phyloP scores from a whole-genome alignment of 2,329 filamentous ascomycete genomes.

The Aspergillus sp. region DNA sequence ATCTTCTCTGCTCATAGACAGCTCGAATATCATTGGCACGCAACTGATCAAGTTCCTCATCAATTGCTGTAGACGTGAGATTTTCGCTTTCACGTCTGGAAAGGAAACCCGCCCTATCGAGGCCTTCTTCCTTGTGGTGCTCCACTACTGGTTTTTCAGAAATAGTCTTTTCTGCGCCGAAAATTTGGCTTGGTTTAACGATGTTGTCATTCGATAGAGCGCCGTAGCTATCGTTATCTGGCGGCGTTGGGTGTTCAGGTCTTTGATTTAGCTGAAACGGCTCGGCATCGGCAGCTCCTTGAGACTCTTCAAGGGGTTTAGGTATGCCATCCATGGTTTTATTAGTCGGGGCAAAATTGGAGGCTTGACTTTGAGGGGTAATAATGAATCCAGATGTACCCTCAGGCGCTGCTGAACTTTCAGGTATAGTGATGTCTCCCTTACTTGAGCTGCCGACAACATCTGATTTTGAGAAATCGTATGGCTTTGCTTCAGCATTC shows the following conservation, averaged over 20 bases:
- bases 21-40: conserved; percentile 38
- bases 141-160: background rate
- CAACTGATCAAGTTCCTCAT: conserved; percentile 35
- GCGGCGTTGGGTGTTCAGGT: too few relatives aligned
- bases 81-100: background rate
- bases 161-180: background rate
- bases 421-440: background rate
- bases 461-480: background rate
- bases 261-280: background rate
- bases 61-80: background rate
- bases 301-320: background rate
- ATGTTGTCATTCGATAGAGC: background rate
- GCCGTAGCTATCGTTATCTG: background rate
- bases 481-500: background rate
- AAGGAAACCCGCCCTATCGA: background rate
- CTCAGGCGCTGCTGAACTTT: background rate
- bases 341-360: too few relatives aligned
- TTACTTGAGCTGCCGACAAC: background rate
- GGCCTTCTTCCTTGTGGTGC: background rate
- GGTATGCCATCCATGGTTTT: background rate
- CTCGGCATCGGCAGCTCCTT: background rate
- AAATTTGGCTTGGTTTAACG: background rate
- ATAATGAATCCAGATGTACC: background rate
- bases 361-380: background rate
- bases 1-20: conserved; percentile 23